A percentile compares a stretch with the other conserved stretches of the same genome.
Conservation (phyloP, 2,329 filamentous ascomycete species). For the Atkinsonella texensis region DNA sequence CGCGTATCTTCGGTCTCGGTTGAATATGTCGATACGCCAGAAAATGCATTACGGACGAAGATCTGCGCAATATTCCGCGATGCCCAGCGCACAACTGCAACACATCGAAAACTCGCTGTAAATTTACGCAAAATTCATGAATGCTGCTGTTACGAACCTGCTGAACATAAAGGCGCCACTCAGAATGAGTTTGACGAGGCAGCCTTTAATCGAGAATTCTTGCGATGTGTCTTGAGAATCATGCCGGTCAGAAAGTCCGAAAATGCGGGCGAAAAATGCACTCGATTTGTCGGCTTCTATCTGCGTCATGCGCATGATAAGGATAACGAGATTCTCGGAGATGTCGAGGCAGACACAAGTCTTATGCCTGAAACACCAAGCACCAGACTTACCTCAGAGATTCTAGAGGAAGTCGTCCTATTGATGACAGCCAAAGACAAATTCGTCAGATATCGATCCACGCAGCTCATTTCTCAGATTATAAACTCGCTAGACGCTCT, state of each 20-base stretch:
- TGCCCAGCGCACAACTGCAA: slow-evolving; percentile 80
- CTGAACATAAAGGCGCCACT: slow-evolving; percentile 35
- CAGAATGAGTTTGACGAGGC: slow-evolving; percentile 65
- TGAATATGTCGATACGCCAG: slow-evolving; percentile 64
- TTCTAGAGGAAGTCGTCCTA: slow-evolving; percentile 63
- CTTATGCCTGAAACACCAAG: slow-evolving; percentile 73
- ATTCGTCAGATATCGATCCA: slow-evolving; percentile 76
- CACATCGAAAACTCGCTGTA: slow-evolving; percentile 80
- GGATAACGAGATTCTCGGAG: slow-evolving; percentile 56
- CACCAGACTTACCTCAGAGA: slow-evolving; percentile 60
- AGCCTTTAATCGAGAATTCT: slow-evolving; percentile 79
- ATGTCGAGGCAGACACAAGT: slow-evolving; percentile 55
- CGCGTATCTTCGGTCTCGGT: slow-evolving; percentile 44
- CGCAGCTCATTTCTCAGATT: slow-evolving; percentile 80
- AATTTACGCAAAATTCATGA: slow-evolving; percentile 86
- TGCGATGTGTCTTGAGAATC: slow-evolving; percentile 68
- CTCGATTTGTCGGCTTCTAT: slow-evolving; percentile 82
- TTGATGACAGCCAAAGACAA: slow-evolving; percentile 85
- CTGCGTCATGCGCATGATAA: slow-evolving; percentile 59
- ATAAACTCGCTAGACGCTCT: slow-evolving; percentile 88
- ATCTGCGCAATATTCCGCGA: slow-evolving; percentile 64
- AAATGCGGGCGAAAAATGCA: slow-evolving; percentile 69
- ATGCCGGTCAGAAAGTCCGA: slow-evolving; percentile 89
- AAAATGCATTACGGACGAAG: slow-evolving; percentile 59
- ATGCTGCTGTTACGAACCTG: slow-evolving; percentile 58